Conservation (phyloP, 148 eudicot species). For the Drosera capensis region DNA sequence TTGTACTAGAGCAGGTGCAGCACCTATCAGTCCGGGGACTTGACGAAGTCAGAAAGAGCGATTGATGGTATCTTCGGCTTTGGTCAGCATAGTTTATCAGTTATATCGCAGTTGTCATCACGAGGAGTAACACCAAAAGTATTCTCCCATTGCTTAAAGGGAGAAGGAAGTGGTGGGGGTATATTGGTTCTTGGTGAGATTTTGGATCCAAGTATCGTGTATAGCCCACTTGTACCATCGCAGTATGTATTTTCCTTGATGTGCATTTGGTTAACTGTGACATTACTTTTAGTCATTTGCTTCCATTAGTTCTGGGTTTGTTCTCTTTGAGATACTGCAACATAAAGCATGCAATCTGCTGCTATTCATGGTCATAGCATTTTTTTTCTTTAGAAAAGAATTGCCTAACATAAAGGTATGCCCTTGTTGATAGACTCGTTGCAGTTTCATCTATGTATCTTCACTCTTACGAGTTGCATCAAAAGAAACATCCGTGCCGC, state of each 20-base stretch:
- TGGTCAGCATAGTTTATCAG: conserved; percentile 79
- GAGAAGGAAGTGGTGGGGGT: conserved; percentile 90
- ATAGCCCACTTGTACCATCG: conserved; percentile 93
- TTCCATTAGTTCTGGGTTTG: background rate
- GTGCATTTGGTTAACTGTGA: conserved; percentile 3
- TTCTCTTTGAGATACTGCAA: background rate
- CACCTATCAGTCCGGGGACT: conserved; percentile 74
- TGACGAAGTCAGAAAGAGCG: conserved; percentile 71
- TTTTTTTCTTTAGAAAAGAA: no score
- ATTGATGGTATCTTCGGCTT: conserved; percentile 95
- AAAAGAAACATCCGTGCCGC: no score
- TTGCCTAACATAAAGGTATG: no score
- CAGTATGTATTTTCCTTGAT: conserved; percentile 53
- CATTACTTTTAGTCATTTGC: no score
- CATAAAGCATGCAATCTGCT: no score
- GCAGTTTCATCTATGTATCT: no score
- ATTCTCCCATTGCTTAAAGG: conserved; percentile 95
- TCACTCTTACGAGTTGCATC: no score
- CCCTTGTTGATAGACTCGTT: no score
- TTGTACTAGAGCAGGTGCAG: conserved; percentile 58
- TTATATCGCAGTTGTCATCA: conserved; percentile 72
- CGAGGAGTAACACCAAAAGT: conserved; percentile 81
- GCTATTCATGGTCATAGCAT: no score
- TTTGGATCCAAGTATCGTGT: conserved; percentile 84
- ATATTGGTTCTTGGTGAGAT: conserved; percentile 98